Conservation (phyloP, 2,329 filamentous ascomycete genomes). For the Ascochyta viciae-villosae region DNA sequence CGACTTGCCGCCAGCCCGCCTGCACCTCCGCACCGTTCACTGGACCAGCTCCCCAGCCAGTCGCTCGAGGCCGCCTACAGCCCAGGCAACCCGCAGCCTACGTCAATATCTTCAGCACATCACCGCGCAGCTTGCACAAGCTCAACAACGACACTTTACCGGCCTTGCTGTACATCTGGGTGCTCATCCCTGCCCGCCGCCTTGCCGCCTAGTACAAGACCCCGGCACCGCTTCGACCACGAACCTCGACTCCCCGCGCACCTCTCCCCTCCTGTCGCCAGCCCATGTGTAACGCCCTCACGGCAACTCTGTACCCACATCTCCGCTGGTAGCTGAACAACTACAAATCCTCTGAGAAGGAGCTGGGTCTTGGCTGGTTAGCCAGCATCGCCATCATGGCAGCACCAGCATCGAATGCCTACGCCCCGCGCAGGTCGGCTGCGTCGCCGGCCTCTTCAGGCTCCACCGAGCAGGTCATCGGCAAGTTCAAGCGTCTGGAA, state of each 20-base stretch:
- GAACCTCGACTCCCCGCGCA: constrained; percentile 3
- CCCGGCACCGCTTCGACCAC: constrained; percentile 17
- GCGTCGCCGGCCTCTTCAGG: constrained; percentile 47
- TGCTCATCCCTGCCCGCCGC: constrained; percentile 16
- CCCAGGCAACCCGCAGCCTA: constrained; percentile 13
- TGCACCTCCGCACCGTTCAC: constrained; percentile 15
- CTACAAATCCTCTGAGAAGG: constrained; percentile 15
- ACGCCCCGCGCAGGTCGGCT: constrained; percentile 46
- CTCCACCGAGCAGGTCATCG: constrained; percentile 58
- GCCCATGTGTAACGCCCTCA: constrained; percentile 50
- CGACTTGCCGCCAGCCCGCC: constrained; percentile 12
- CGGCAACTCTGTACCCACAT: constrained; percentile 48
- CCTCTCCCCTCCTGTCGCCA: constrained; percentile 19
- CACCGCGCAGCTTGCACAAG: constrained; percentile 1
- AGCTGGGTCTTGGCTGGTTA: constrained; percentile 33
- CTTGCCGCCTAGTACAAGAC: constrained; percentile 13
- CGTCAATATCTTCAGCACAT: neutral
- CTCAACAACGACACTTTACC: neutral
- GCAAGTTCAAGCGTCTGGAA: constrained; percentile 80
- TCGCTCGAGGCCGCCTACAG: constrained; percentile 14
- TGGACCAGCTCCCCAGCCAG: constrained; percentile 12
- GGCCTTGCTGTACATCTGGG: constrained; percentile 15
- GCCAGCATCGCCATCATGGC: constrained; percentile 47
- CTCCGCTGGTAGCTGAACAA: constrained; percentile 45
- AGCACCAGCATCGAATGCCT: constrained; percentile 36